Conservation (phyloP, 768 basidiomycete species). For the Macrolepiota albuminosa region DNA sequence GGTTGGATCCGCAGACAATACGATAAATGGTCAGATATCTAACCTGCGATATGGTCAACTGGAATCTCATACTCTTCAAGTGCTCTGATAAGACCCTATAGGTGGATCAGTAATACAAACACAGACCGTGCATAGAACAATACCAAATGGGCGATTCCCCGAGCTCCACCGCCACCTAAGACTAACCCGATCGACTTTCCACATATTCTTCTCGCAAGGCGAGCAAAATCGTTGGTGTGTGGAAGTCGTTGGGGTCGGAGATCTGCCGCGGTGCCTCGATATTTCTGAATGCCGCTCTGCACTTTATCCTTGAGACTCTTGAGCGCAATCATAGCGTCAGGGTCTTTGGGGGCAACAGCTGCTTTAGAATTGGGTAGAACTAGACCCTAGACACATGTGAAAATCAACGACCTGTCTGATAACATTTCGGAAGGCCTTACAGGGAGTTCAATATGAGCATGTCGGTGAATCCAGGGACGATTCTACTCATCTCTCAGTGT, state of each 20-base stretch:
- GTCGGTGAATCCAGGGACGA: conserved; percentile 94
- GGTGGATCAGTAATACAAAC: conserved; percentile 6
- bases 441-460: conserved; percentile 90
- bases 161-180: conserved; percentile 95
- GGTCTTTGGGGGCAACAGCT: conserved; percentile 61
- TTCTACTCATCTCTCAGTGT: conserved; percentile 41
- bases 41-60: conserved; percentile 88
- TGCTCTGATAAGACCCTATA: conserved; percentile 86
- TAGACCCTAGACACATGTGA: conserved; percentile 50
- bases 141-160: conserved; percentile 52
- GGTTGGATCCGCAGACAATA: neutral
- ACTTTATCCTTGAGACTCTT: conserved; percentile 93
- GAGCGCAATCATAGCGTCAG: conserved; percentile 82
- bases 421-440: conserved; percentile 33
- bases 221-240: conserved; percentile 86
- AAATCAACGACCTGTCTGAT: neutral
- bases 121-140: conserved; percentile 5
- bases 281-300: conserved; percentile 83
- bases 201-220: conserved; percentile 86
- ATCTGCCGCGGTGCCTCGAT: conserved; percentile 61
- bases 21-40: conserved; percentile 9
- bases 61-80: conserved; percentile 90
- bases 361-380: conserved; percentile 61
- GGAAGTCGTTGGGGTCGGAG: conserved; percentile 71
- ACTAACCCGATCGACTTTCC: conserved; percentile 93